Base-by-base conservation (phyloP, 768 basidiomycete species). In the Mycena rosella region DNA sequence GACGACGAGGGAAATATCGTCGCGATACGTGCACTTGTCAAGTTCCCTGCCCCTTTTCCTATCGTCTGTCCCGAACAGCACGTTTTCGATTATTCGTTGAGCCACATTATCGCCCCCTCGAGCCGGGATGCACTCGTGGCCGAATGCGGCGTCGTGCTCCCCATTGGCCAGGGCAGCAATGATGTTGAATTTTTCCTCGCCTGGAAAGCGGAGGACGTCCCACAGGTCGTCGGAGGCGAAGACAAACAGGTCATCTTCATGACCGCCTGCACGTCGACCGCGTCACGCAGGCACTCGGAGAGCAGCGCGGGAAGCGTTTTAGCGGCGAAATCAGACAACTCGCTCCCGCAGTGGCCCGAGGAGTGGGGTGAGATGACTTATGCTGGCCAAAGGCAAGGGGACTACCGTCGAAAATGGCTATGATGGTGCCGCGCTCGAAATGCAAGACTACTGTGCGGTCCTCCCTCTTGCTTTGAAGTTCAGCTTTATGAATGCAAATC, bases 341-440 rank as follows among this genome's bases (percentile, higher is more conserved):
- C n/a, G n/a, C n/a, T n/a, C n/a, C n/a, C n/a, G n/a, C n/a, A n/a
- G n/a, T n/a, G n/a, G n/a, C n/a, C n/a, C n/a, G n/a, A n/a, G n/a
- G n/a, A n/a, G n/a, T n/a, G n/a, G n/a, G n/a, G n/a, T n/a, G n/a
- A n/a, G n/a, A n/a, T n/a, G n/a, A n/a, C n/a, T n/a, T n/a, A n/a
- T n/a, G n/a, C n/a, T n/a, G n/a, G n/a, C n/a, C n/a, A n/a, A n/a
- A n/a, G n/a, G n/a, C n/a, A n/a, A n/a, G n/a, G n/a, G n/a, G n/a
- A n/a, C 5, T 54, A 47, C 65, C 65, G 42, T 66, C 58, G 20
- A 66, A 66, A 26, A 66, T 60, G 13, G 58, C 51, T n/a, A 66
- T 53, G 30, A 66, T 66, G 11, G 30, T 53, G 18, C 65, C 66
- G 27, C n/a, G 47, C 24, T 68, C 44, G 17, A 62, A 63, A 7